phyloP scores from a whole-genome alignment of 176 grass and related monocot species.

The Chloris gayana region DNA sequence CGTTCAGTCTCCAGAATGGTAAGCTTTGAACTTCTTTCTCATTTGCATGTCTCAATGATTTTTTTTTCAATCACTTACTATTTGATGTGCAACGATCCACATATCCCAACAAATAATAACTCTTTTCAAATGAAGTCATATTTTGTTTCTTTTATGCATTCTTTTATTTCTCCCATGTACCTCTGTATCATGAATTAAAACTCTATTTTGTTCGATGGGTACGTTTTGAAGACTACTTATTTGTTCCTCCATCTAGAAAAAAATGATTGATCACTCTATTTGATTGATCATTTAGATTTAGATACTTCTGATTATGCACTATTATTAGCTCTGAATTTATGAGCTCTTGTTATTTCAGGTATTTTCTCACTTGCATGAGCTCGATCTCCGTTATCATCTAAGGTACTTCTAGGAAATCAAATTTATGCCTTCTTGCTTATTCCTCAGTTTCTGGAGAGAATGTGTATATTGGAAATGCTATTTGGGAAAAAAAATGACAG shows the following conservation, averaged over 20 bases:
- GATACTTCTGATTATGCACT: conserved; percentile 24
- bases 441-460: conserved; percentile 15
- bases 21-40: conserved; percentile 31
- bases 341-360: conserved; percentile 55
- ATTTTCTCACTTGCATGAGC: conserved; percentile 94
- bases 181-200: conserved; percentile 16
- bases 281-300: neutral
- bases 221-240: conserved; percentile 22
- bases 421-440: conserved; percentile 3
- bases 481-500: conserved; percentile 28
- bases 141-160: conserved; percentile 2
- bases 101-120: conserved; percentile 33
- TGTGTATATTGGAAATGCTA: neutral
- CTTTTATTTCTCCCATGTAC: conserved; percentile 24
- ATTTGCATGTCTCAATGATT: conserved; percentile 5
- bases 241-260: neutral
- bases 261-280: neutral
- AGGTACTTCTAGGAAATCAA: conserved; percentile 56
- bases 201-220: conserved; percentile 7
- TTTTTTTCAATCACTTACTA: neutral
- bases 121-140: conserved; percentile 14
- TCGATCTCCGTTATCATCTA: conserved; percentile 98
- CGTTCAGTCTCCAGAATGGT: conserved; percentile 90
- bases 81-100: neutral
- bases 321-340: conserved; percentile 31